Evolutionary conservation across 768 basidiomycete species (phyloP), one percentile per base, ranked within the genome.

Genomic region (Lactifluus hygrophoroides): DNA sequence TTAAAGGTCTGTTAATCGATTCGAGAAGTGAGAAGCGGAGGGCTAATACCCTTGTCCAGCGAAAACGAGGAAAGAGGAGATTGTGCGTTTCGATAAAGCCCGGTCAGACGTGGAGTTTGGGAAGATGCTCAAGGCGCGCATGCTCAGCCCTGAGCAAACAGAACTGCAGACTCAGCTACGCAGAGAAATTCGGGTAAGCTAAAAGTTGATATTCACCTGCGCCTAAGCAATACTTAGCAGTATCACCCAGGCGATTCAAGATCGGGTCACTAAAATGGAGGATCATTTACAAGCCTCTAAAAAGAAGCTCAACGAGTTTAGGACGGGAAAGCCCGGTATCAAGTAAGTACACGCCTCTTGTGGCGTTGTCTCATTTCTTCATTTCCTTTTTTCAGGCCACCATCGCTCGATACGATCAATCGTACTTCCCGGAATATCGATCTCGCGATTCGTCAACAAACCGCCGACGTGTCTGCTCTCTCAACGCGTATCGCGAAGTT

Each of bases 351-450:
- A 21, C 17, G 25, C 25, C 4, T 6, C 2, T 4, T 34, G 10
- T 43, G 4, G 7, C 44, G 3, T n/a, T 48, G 3, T 44, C 25
- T 32, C 48, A 30, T 19, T 5, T 51, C n/a, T 40, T 37, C 14
- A 30, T 57, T 23, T 46, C n/a, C 49, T 48, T 28, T 53, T 63
- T 30, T 23, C 66, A 94, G 92, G 63, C 79, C 90, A 5, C 92
- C 93, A 1, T 83, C 90, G 7, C 72, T 96, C 51, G 94, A 94
- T 65, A 86, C 88, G 1, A 81, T 95, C 68, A 84, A 87, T 64
- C 81, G 90, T 32, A 88, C 90, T 0, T 87, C 89, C 65, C 82
- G 86, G 42, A 94, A 94, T 69, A 90, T 96, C 65, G 87, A 91
- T 54, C 68, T 82, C 19, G 82, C 83, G 0, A 77, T 90, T 60